phyloP scores from a whole-genome alignment of 192 early-diverging fungal genomes.

The Linnemannia elongata region DNA sequence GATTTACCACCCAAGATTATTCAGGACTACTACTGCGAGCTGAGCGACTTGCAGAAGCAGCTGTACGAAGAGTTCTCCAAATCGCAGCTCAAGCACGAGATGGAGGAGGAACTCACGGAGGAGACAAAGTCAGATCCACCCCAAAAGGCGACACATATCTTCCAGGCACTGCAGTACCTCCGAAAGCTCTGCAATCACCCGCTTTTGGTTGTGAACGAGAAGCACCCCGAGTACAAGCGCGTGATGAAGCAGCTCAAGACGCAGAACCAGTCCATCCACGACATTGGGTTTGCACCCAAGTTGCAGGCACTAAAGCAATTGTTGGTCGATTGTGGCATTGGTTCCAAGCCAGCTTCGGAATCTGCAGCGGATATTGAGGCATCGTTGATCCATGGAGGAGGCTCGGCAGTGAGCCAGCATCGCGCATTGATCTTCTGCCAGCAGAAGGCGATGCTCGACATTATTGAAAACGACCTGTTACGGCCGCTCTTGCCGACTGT shows the following conservation, averaged over 20 bases:
- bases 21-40: slow-evolving; percentile 98
- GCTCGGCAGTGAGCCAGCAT: slow-evolving; percentile 80
- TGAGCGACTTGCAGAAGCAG: slow-evolving; percentile 86
- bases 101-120: slow-evolving; percentile 63
- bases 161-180: slow-evolving; percentile 98
- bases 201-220: slow-evolving; percentile 86
- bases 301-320: slow-evolving; percentile 92
- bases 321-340: slow-evolving; percentile 96
- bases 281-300: slow-evolving; percentile 90
- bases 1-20: slow-evolving; percentile 99
- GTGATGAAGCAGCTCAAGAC: slow-evolving; percentile 73
- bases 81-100: slow-evolving; percentile 68
- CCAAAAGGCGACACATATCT: slow-evolving; percentile 83
- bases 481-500: slow-evolving; percentile 86
- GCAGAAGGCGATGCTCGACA: slow-evolving; percentile 95
- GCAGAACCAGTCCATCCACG: slow-evolving; percentile 72
- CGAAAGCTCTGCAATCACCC: slow-evolving; percentile 98
- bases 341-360: slow-evolving; percentile 69
- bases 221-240: slow-evolving; percentile 86
- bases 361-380: slow-evolving; percentile 58
- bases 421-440: slow-evolving; percentile 98
- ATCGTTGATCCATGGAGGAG: slow-evolving; percentile 57
- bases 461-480: slow-evolving; percentile 95
- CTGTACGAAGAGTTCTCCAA: slow-evolving; percentile 96
- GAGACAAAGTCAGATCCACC: slow-evolving; percentile 56